Conservation (phyloP, 257 asterid species). For the Nicotiana noctiflora region DNA sequence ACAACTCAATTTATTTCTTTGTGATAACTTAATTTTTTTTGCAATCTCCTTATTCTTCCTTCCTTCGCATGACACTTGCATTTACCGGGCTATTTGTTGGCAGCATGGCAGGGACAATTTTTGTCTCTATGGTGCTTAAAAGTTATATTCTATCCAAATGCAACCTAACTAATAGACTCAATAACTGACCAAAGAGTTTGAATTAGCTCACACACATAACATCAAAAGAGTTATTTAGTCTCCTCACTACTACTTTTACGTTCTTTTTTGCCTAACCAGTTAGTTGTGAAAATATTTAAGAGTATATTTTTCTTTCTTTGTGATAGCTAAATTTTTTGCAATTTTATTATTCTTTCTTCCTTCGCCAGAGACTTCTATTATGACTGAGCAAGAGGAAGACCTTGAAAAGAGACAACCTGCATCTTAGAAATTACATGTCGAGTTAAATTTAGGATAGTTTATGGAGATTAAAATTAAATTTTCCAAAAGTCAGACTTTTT, state of each 20-base stretch:
- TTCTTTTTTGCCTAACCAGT: not conserved
- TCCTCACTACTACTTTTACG: not conserved
- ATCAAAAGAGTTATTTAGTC: constrained; percentile 57
- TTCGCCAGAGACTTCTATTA: constrained; percentile 58
- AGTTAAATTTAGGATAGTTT: no score
- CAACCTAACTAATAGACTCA: no score
- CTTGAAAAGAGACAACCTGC: constrained; percentile 56
- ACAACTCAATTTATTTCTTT: not conserved
- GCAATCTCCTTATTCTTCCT: not conserved
- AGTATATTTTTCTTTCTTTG: not conserved
- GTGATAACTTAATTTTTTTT: constrained; percentile 4
- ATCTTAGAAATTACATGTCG: constrained; percentile 13
- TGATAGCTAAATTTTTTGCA: not conserved
- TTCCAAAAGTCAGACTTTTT: not conserved
- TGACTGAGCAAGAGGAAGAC: constrained; percentile 56
- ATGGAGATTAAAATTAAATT: not conserved
- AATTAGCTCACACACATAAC: constrained; percentile 64
- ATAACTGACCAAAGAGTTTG: not conserved
- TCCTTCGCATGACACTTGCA: constrained; percentile 55
- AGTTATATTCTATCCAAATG: constrained; percentile 54
- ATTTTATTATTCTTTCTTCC: not conserved
- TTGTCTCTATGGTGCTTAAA: constrained; percentile 80
- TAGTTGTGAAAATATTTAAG: not conserved
- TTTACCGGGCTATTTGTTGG: constrained; percentile 60
- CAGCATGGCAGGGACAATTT: constrained; percentile 70